phyloP scores from a whole-genome alignment of 2,329 filamentous ascomycete genomes.

The Calonectria pseudoreteaudii region DNA sequence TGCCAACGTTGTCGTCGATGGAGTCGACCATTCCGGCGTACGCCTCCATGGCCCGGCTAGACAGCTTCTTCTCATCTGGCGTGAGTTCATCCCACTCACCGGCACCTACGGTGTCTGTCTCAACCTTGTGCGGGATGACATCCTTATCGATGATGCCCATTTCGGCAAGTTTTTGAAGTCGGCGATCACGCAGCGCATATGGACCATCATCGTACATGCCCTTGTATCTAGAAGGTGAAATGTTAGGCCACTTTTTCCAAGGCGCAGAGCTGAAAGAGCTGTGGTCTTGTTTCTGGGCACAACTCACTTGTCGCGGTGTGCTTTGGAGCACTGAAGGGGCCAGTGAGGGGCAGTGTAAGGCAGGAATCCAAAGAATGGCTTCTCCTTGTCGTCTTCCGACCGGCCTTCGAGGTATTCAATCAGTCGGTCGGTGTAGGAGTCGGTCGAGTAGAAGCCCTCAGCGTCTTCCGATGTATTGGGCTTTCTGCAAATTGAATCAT shows the following conservation, averaged over 20 bases:
- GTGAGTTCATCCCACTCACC: conserved; percentile 60
- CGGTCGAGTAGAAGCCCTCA: conserved; percentile 58
- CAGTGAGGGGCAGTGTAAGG: conserved; percentile 71
- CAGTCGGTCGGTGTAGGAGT: conserved; percentile 56
- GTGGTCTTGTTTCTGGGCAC: background rate
- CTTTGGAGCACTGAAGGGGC: conserved; percentile 68
- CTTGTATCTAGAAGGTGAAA: conserved; percentile 53
- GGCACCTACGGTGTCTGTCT: conserved; percentile 48
- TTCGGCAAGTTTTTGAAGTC: conserved; percentile 65
- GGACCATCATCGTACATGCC: conserved; percentile 71
- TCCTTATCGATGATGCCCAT: conserved; percentile 64
- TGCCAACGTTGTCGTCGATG: conserved; percentile 70
- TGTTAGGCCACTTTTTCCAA: too few relatives aligned
- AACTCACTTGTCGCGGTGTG: conserved; percentile 61
- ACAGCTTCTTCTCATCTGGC: conserved; percentile 58
- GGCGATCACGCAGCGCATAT: conserved; percentile 62
- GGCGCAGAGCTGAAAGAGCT: too few relatives aligned
- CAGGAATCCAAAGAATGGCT: conserved; percentile 38
- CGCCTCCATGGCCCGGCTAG: conserved; percentile 68
- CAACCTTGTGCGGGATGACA: conserved; percentile 60
- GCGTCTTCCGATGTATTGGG: conserved; percentile 47
- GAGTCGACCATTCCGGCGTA: conserved; percentile 74
- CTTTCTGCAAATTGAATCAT: background rate
- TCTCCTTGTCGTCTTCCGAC: conserved; percentile 39
- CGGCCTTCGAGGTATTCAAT: conserved; percentile 51